These are phyloP conservation scores for Fremontodendron californicum DNA, from an alignment of 345 rosid genomes.

Conservation along the genomic window DNA sequence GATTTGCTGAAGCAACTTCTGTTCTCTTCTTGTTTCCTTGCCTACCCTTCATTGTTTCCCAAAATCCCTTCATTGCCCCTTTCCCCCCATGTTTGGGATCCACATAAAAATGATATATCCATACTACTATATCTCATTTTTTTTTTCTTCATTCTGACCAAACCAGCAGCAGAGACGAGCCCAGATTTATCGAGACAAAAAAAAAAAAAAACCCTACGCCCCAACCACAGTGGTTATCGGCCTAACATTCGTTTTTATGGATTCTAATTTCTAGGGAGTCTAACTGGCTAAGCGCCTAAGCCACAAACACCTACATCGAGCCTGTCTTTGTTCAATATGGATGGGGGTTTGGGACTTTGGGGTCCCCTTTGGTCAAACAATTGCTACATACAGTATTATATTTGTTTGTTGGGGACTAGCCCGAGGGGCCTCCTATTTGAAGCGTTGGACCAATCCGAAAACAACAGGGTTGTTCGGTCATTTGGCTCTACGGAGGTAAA, in stretches of 20 bases:
- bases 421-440: background rate
- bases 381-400: background rate
- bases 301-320: background rate
- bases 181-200: slow-evolving; percentile 40
- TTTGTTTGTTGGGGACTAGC: background rate
- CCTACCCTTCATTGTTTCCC: background rate
- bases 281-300: background rate
- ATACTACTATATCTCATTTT: background rate
- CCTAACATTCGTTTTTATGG: slow-evolving; percentile 30
- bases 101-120: background rate
- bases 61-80: slow-evolving; percentile 8
- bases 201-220: slow-evolving; percentile 3
- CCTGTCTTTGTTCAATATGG: background rate
- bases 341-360: background rate
- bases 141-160: background rate
- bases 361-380: slow-evolving; percentile 16
- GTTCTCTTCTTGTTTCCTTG: slow-evolving; percentile 16
- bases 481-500: background rate
- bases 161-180: slow-evolving; percentile 35
- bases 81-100: background rate
- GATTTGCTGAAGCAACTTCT: slow-evolving; percentile 35
- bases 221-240: slow-evolving; percentile 8
- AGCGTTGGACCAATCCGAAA: background rate
- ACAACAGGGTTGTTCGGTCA: slow-evolving; percentile 10
- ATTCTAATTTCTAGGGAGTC: slow-evolving; percentile 8